Percentiles rank a stretch among this genome's conserved stretches.
phyloP scores from a whole-genome alignment of 2,329 filamentous ascomycete species.

The Aspergillus oerlinghausenensis region DNA sequence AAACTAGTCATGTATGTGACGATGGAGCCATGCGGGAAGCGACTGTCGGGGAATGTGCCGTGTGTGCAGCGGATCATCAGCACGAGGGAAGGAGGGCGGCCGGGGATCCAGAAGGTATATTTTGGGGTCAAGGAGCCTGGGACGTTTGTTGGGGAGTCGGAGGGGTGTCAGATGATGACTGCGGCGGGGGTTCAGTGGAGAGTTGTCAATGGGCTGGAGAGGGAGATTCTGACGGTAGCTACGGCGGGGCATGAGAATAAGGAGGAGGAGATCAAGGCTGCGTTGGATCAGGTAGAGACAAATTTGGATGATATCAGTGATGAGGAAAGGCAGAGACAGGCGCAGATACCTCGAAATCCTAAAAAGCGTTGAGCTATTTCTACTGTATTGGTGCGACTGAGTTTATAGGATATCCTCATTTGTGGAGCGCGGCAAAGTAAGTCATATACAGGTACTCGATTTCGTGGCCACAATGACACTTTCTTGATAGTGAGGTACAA shows the following conservation, averaged over 20 bases:
- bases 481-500: not conserved
- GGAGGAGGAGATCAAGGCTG: constrained; percentile 25
- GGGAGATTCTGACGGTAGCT: constrained; percentile 75
- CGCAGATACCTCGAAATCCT: constrained; percentile 37
- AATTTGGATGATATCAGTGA: constrained; percentile 36
- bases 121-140: constrained; percentile 85
- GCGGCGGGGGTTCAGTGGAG: constrained; percentile 69
- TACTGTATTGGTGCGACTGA: not conserved
- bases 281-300: constrained; percentile 26
- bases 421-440: too few relatives aligned
- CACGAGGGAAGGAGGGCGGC: constrained; percentile 45
- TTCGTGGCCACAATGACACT: not conserved
- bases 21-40: constrained; percentile 58
- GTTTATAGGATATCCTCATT: too few relatives aligned
- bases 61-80: constrained; percentile 72
- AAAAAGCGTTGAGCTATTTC: constrained; percentile 29
- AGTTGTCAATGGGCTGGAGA: constrained; percentile 69
- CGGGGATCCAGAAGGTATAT: constrained; percentile 70
- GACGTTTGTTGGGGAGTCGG: constrained; percentile 81
- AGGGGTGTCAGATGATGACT: constrained; percentile 65
- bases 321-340: constrained; percentile 36
- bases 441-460: too few relatives aligned
- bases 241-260: constrained; percentile 67
- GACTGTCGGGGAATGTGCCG: constrained; percentile 43
- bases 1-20: constrained; percentile 76